These are phyloP conservation scores for Phytophthora kernoviae DNA, from an alignment of 352 stramenopile species.

Conservation along the genomic window DNA sequence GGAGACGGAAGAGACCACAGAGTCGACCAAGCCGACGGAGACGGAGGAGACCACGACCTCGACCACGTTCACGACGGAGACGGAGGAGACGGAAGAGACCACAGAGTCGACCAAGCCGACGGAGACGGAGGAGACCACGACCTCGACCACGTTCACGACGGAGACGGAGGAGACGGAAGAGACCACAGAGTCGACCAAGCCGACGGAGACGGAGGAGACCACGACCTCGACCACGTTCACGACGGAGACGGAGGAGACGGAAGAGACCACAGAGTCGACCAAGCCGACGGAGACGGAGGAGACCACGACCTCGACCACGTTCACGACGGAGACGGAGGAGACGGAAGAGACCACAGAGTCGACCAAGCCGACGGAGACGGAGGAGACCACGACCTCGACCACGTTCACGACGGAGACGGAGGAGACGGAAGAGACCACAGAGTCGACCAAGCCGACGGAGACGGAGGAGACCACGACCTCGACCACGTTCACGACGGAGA, in stretches of 20 bases:
- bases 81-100: not conserved
- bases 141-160: too few relatives aligned
- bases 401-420: not conserved
- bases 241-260: not conserved
- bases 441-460: not conserved
- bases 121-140: not conserved
- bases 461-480: not conserved
- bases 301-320: too few relatives aligned
- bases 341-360: not conserved
- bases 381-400: not conserved
- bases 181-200: too few relatives aligned
- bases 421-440: not conserved
- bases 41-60: not conserved
- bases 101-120: too few relatives aligned
- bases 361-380: not conserved
- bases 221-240: too few relatives aligned
- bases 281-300: not conserved
- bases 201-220: not conserved
- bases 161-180: not conserved
- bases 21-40: not conserved
- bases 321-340: not conserved
- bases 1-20: not conserved
- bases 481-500: not conserved
- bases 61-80: not conserved
- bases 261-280: too few relatives aligned